These are phyloP conservation scores for Phoenix roebelenii DNA, from an alignment of 176 grass and related monocot species.

Conservation along the genomic window DNA sequence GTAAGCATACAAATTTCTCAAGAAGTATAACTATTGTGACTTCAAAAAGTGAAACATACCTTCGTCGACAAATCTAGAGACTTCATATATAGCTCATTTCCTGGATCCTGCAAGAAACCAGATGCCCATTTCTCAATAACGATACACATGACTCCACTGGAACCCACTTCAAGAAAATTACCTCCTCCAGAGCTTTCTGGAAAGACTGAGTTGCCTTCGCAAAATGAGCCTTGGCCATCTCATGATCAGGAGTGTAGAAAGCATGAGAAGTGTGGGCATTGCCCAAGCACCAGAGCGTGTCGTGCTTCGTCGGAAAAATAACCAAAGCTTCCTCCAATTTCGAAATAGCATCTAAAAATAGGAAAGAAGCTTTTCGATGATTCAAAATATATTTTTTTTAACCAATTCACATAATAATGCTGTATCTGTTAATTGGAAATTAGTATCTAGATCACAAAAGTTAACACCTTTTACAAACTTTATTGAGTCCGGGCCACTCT, in stretches of 20 bases:
- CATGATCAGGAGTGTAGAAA: slow-evolving; percentile 45
- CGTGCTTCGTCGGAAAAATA: slow-evolving; percentile 46
- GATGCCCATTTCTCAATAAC: background rate
- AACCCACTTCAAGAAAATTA: slow-evolving; percentile 19
- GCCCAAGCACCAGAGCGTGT: slow-evolving; percentile 72
- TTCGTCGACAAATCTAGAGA: slow-evolving; percentile 51
- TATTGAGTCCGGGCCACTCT: slow-evolving; percentile 33
- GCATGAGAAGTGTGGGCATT: slow-evolving; percentile 66
- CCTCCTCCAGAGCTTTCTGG: slow-evolving; percentile 58
- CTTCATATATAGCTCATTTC: slow-evolving; percentile 58
- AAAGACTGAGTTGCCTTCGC: slow-evolving; percentile 44
- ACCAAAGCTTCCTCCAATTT: slow-evolving; percentile 60
- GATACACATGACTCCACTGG: background rate
- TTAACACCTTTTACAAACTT: slow-evolving; percentile 42
- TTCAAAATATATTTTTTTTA: background rate
- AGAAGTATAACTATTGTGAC: no score
- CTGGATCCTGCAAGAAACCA: slow-evolving; percentile 47
- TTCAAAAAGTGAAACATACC: slow-evolving; percentile 20
- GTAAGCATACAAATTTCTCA: no score
- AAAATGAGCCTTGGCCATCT: slow-evolving; percentile 48
- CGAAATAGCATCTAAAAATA: slow-evolving; percentile 41
- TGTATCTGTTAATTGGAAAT: background rate
- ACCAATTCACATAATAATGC: background rate
- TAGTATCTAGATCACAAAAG: background rate
- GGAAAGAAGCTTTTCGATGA: no score